Percentiles rank a stretch among this genome's conserved stretches.
Conservation (phyloP, 345 rosid species). For the Sapria himalayana region DNA sequence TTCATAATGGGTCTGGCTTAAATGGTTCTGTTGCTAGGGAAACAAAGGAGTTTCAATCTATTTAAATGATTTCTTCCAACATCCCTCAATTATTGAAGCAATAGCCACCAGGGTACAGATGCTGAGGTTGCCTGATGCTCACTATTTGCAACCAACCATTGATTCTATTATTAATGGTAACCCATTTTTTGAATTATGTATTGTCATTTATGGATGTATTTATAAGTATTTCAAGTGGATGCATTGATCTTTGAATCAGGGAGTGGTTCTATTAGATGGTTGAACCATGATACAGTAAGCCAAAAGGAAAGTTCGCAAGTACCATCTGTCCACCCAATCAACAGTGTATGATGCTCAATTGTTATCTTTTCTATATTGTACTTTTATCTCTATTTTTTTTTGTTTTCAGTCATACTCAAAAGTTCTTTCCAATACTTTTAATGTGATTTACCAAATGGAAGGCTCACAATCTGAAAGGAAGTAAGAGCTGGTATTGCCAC, state of each 20-base stretch:
- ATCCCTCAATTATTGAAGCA: slow-evolving; percentile 43
- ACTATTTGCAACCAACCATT: slow-evolving; percentile 22
- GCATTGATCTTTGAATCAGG: slow-evolving; percentile 14
- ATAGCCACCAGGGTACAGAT: slow-evolving; percentile 40
- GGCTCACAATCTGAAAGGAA: slow-evolving; percentile 49
- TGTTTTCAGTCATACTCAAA: slow-evolving; percentile 22
- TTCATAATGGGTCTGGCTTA: slow-evolving; percentile 73
- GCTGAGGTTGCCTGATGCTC: slow-evolving; percentile 24
- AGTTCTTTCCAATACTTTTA: slow-evolving; percentile 27
- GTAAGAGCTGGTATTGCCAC: slow-evolving; percentile 36
- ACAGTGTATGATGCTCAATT: slow-evolving; percentile 18
- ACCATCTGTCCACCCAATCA: slow-evolving; percentile 16
- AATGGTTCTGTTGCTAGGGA: slow-evolving; percentile 53
- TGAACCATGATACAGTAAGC: slow-evolving; percentile 1
- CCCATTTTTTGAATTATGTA: slow-evolving; percentile 3
- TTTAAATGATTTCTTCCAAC: slow-evolving; percentile 40
- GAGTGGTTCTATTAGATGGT: slow-evolving; percentile 9
- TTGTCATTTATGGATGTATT: background rate
- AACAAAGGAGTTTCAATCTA: slow-evolving; percentile 31
- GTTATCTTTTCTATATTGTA: background rate
- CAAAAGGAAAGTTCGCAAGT: slow-evolving; percentile 16
- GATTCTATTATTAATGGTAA: slow-evolving; percentile 41
- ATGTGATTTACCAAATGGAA: slow-evolving; percentile 37
- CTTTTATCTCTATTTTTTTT: slow-evolving; percentile 6
- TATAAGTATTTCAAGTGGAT: background rate